These are phyloP conservation scores for Funneliformis caledonium DNA, from an alignment of 371 early-diverging fungal genomes.

Conservation along the genomic window DNA sequence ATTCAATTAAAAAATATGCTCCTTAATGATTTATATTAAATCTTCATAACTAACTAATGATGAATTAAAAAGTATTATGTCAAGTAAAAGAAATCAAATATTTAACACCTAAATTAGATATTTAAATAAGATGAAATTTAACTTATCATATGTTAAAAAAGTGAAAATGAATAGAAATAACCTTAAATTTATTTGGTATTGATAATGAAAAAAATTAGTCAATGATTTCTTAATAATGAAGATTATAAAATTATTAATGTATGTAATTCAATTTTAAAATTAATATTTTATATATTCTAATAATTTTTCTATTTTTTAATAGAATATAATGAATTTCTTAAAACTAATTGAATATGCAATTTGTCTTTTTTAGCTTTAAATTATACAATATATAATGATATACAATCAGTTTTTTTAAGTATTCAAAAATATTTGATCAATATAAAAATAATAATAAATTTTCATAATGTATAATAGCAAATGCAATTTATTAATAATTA, in stretches of 20 bases:
- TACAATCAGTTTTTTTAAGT: too few species aligned
- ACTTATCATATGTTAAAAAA: constrained; percentile 3
- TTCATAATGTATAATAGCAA: too few species aligned
- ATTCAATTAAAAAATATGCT: constrained; percentile 10
- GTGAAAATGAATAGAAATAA: not conserved
- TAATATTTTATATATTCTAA: not conserved
- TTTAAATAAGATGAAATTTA: not conserved
- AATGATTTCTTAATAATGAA: not conserved
- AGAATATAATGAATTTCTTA: too few species aligned
- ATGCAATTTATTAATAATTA: too few species aligned
- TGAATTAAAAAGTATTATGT: not conserved
- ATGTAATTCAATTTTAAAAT: not conserved
- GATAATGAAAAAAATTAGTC: not conserved
- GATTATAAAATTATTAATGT: not conserved
- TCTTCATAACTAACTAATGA: not conserved
- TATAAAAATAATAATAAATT: too few species aligned
- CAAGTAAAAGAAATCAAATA: constrained; percentile 4
- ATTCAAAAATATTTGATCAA: too few species aligned
- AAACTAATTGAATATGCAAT: too few species aligned
- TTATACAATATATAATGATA: too few species aligned
- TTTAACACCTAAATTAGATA: constrained; percentile 6
- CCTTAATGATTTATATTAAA: constrained; percentile 7
- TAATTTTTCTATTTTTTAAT: too few species aligned
- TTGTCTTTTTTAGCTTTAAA: too few species aligned
- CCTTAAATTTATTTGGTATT: not conserved